phyloP scores from a whole-genome alignment of 345 rosid genomes.

The Balakata baccata region DNA sequence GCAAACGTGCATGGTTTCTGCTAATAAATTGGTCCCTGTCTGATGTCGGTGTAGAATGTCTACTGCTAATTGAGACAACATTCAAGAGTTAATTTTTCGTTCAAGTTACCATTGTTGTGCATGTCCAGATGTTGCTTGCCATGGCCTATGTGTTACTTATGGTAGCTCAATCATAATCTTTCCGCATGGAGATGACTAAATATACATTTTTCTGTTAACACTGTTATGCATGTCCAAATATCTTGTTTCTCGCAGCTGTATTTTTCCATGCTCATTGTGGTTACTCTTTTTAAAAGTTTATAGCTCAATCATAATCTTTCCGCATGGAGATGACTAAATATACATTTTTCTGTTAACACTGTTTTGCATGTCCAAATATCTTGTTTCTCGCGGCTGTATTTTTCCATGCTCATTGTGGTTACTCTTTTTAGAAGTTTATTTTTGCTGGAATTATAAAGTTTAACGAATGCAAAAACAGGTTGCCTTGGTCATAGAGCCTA shows the following conservation, averaged over 20 bases:
- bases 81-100: not conserved
- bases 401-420: not conserved
- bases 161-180: not conserved
- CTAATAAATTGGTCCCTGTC: not conserved
- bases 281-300: not conserved
- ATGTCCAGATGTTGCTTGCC: not conserved
- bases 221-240: not conserved
- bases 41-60: not conserved
- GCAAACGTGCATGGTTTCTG: not conserved
- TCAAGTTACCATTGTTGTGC: not conserved
- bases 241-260: not conserved
- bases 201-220: not conserved
- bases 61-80: not conserved
- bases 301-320: too few species aligned
- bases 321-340: too few species aligned
- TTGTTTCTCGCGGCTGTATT: not conserved
- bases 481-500: conserved; percentile 98
- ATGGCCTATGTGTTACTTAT: not conserved
- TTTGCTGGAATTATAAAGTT: not conserved
- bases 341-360: not conserved
- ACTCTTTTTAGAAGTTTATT: not conserved
- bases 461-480: conserved; percentile 52
- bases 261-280: not conserved
- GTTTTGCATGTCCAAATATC: not conserved
- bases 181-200: not conserved